Base-by-base conservation (phyloP, 352 stramenopile species). In the Pythium monospermum region DNA sequence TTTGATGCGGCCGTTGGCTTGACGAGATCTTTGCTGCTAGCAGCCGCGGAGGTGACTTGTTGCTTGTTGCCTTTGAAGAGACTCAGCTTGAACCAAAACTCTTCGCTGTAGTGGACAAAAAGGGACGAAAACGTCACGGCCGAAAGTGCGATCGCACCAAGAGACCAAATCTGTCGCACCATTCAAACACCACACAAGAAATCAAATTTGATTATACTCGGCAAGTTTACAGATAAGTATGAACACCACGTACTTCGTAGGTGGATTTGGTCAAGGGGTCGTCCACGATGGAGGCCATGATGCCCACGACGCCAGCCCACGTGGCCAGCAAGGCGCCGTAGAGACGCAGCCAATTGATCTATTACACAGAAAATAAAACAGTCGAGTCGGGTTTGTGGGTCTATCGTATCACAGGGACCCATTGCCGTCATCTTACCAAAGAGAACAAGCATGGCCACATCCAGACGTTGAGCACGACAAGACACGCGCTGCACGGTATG, bases 291-390 rank as follows among this genome's bases (percentile, higher is more conserved):
- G 66, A 53, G n/a, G 50, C 51, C 11, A 61, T 41, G 11, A 85
- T 51, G 13, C 68, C 77, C 3, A 82, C 31, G 0, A 54, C 19
- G 10, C 66, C 73, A 21, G 53, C 75, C 77, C 77, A 88, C 11
- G 48, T 40, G 4, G 57, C 59, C 13, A 86, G 54, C n/a, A 69
- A 12, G 0, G 64, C 59, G 0, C 74, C 77, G 39, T 59, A 75
- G 22, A 84, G 11, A 13, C 68, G 73, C 33, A 88, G 28, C 16
- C 64, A 64, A 40, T 82, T 85, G 18, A 85, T 41, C 77, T 88
- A 39, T 13, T 35, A 35, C n/a, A n/a, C n/a, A n/a, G n/a, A n/a
- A n/a, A n/a, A n/a, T n/a, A n/a, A n/a, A n/a, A n/a, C n/a, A n/a
- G n/a, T n/a, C n/a, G n/a, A n/a, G n/a, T n/a, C n/a, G n/a, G n/a